Percentiles rank a stretch among this genome's conserved stretches.
Conservation (phyloP, 208 protist genomes). For the Zelonia costaricensis region DNA sequence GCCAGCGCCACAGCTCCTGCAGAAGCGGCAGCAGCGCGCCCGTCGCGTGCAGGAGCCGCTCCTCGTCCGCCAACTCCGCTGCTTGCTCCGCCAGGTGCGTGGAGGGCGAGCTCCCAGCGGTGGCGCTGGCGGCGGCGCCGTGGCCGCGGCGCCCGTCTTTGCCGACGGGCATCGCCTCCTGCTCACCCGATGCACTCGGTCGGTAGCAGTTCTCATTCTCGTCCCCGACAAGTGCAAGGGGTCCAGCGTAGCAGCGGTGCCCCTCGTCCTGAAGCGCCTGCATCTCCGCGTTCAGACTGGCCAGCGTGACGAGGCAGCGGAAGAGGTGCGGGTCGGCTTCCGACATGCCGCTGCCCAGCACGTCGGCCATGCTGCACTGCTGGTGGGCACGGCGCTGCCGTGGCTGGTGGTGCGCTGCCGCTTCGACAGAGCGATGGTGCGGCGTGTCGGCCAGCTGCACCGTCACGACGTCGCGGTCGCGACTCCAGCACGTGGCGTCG, state of each 20-base stretch:
- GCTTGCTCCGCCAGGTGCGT: background rate
- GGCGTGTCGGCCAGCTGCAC: constrained; percentile 30
- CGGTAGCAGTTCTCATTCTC: constrained; percentile 29
- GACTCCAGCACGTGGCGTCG: constrained; percentile 55
- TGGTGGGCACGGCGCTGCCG: constrained; percentile 16
- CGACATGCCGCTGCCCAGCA: constrained; percentile 26
- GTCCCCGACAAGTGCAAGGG: constrained; percentile 57
- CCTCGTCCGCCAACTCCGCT: constrained; percentile 40
- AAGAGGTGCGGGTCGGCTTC: constrained; percentile 43
- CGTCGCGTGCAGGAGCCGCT: constrained; percentile 66
- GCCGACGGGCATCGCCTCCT: background rate
- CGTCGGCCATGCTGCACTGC: constrained; percentile 42
- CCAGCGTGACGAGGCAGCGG: constrained; percentile 41
- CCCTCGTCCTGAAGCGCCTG: constrained; percentile 44
- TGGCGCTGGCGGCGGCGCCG: background rate
- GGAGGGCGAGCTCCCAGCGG: background rate
- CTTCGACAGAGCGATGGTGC: background rate
- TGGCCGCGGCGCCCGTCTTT: background rate
- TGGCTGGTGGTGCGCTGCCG: constrained; percentile 12
- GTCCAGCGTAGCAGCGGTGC: constrained; percentile 31
- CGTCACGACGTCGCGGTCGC: constrained; percentile 32
- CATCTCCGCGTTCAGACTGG: constrained; percentile 45
- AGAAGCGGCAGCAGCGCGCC: constrained; percentile 70
- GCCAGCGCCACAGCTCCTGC: constrained; percentile 79
- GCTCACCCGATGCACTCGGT: background rate